Evolutionary conservation across 2,329 filamentous ascomycete species (phyloP), one percentile per base, ranked within the genome.

Genomic region (Epichloe hybrida): DNA sequence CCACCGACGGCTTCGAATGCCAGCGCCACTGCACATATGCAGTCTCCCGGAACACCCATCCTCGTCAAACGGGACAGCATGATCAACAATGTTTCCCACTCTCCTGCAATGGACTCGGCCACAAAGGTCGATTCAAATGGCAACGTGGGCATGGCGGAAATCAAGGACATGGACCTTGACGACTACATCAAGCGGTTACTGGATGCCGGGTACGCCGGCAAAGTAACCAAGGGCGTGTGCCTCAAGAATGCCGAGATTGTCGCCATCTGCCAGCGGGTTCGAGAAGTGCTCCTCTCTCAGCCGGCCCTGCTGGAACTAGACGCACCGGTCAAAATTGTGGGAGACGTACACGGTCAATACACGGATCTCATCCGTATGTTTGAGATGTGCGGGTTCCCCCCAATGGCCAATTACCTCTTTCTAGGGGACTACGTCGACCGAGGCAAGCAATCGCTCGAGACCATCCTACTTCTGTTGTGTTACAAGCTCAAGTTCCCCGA

Each of bases 401-500:
- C 91, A 2, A 84, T 80, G 55, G 81, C 89, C 39, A 97, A 97
- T 71, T 97, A 88, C 64, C 77, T 97, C 48, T 97, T 96, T 69
- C 74, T 97, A 4, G 91, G 91, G 48, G 91, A 97, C 66, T 97
- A 97, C 64, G 91, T 97, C 62, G 91, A 97, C 66, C 83, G 91
- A 50, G 91, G 91, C 59, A 97, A 97, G 73, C 89, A 96, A 67
- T 94, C 88, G 41, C 74, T 97, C 54, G 91, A 97, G 70, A 97
- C 91, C 0, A 97, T 97, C 56, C 76, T 95, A 5, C 77, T 97
- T 42, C 74, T 97, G 41, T 75, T 97, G 54, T 95, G 89, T 74
- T 97, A 96, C 74, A 97, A 97, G 74, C 80, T 97, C 65, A 95
- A 95, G 66, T 96, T 87, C 61, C 91, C 91, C 8, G 88, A 96